These are phyloP conservation scores for Emericellopsis terricola DNA, from an alignment of 495 filamentous ascomycete species.

Conservation along the genomic window DNA sequence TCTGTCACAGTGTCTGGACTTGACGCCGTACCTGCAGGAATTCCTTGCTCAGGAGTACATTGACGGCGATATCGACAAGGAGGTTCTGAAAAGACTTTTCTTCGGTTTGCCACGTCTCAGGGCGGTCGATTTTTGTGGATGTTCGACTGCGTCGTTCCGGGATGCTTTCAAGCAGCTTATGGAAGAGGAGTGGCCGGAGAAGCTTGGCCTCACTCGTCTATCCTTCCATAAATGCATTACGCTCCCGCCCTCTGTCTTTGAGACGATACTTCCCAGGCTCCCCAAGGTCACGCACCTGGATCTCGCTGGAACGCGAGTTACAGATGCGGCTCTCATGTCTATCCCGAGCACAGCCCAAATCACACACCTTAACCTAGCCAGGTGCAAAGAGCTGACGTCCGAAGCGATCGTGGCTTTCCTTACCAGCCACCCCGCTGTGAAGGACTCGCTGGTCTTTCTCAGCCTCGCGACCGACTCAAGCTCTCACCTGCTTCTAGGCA, in stretches of 20 bases:
- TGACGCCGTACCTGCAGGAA: slow-evolving; percentile 62
- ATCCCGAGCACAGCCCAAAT: slow-evolving; percentile 56
- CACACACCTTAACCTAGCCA: slow-evolving; percentile 66
- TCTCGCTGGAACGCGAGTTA: slow-evolving; percentile 63
- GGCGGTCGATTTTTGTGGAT: slow-evolving; percentile 66
- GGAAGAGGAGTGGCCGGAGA: slow-evolving; percentile 22
- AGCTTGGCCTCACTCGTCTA: slow-evolving; percentile 45
- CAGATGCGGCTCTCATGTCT: slow-evolving; percentile 47
- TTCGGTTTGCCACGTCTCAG: slow-evolving; percentile 49
- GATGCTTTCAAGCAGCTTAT: slow-evolving; percentile 27
- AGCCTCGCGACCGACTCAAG: slow-evolving; percentile 61
- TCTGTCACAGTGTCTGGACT: slow-evolving; percentile 53
- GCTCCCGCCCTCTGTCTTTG: slow-evolving; percentile 48
- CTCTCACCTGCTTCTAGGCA: slow-evolving; percentile 52
- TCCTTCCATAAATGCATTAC: slow-evolving; percentile 72
- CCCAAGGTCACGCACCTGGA: slow-evolving; percentile 62
- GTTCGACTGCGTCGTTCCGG: slow-evolving; percentile 53
- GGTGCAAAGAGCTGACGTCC: slow-evolving; percentile 55
- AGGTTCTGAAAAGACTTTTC: slow-evolving; percentile 57
- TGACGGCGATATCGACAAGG: slow-evolving; percentile 54
- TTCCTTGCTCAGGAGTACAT: slow-evolving; percentile 71
- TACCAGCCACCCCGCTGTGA: slow-evolving; percentile 51
- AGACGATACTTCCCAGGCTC: slow-evolving; percentile 51
- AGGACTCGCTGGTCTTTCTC: slow-evolving; percentile 45
- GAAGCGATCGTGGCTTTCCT: slow-evolving; percentile 53